Conservation (phyloP, 163 green algal species). For the Chlamydomonas reinhardtii region DNA sequence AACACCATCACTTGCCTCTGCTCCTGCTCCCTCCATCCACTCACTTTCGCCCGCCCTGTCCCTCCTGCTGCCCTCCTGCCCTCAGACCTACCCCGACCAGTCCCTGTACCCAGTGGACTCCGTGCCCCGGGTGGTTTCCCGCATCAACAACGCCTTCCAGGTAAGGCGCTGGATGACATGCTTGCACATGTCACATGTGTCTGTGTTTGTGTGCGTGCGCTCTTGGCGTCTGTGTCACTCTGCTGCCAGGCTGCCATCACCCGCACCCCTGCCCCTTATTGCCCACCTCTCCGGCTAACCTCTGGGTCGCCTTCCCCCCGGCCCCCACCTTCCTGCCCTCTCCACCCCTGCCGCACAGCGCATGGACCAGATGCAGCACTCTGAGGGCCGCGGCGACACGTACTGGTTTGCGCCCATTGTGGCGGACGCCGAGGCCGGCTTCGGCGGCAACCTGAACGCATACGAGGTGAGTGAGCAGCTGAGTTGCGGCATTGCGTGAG, state of each 20-base stretch:
- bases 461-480: slow-evolving; percentile 79
- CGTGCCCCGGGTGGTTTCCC: slow-evolving; percentile 79
- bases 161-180: no score
- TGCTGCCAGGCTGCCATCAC: no score
- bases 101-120: slow-evolving; percentile 85
- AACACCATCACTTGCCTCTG: no score
- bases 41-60: no score
- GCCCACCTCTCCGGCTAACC: not conserved
- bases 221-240: no score
- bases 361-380: slow-evolving; percentile 83
- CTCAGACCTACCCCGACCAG: slow-evolving; percentile 86
- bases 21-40: no score
- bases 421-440: slow-evolving; percentile 92
- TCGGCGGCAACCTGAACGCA: slow-evolving; percentile 90
- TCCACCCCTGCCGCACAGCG: slow-evolving; percentile 37
- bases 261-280: no score
- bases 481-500: no score
- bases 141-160: slow-evolving; percentile 86
- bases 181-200: no score
- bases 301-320: not conserved
- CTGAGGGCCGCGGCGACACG: slow-evolving; percentile 67
- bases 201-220: no score
- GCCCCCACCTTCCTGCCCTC: not conserved
- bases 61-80: not conserved
- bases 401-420: slow-evolving; percentile 89